Evolutionary conservation across 495 filamentous ascomycete species (phyloP), one percentile per base, ranked within the genome.

Genomic region (Penicillium alfredii): DNA sequence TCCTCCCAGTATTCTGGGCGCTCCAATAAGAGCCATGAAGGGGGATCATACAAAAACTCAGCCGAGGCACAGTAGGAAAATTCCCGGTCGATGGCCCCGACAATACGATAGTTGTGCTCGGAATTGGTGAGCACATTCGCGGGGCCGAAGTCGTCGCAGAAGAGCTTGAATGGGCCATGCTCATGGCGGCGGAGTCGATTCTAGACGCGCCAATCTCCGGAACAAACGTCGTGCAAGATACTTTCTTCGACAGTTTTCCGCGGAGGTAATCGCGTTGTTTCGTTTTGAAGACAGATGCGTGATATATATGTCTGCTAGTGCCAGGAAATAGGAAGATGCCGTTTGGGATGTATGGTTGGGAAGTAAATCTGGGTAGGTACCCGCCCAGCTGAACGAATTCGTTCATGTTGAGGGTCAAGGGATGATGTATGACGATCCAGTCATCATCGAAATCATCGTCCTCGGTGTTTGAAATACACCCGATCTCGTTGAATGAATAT

Each of bases 151-250:
- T 56, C 50, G 30, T 56, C 53, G 27, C 43, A 54, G 33, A 34
- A 53, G 9, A 56, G 33, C 38, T 45, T 47, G 34, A 56, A 56
- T 13, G 44, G 52, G 1, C 49, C 52, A 26, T 42, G 30, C 13
- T 49, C 37, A n/a, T 27, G 18, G 14, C 8, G 6, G 30, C 22
- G 33, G 20, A n/a, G 18, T 12, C 10, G 16, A 24, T 0, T 50
- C 30, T 13, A 40, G 47, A 30, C 53, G 49, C 11, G 53, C 58
- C 19, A 66, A 40, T 28, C 40, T 49, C 18, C 51, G 49, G 40
- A 64, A 63, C 3, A 68, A 34, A 25, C 59, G 55, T 37, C 65
- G 63, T n/a, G 63, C 62, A 5, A 65, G 51, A 35, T 67, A 69
- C 36, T 63, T 68, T 26, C 60, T 60, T 12, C 61, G 51, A 35